A percentile compares a stretch with the other conserved stretches of the same genome.
Conservation (phyloP, 2,329 filamentous ascomycete genomes). For the Botryotinia narcissicola region DNA sequence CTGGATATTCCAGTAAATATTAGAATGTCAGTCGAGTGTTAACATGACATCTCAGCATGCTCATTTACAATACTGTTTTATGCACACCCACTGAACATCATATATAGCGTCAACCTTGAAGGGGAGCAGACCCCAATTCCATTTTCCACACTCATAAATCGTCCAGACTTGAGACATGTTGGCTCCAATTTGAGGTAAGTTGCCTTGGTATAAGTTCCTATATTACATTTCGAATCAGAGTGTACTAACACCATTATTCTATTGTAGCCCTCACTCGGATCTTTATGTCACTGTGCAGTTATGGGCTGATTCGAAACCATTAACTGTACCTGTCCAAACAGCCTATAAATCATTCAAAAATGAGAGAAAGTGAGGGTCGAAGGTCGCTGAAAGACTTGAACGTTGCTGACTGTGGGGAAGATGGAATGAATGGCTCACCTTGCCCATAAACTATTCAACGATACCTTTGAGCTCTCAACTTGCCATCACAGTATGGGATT, state of each 20-base stretch:
- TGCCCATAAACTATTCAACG: slow-evolving; percentile 81
- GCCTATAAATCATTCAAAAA: slow-evolving; percentile 87
- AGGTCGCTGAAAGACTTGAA: neutral
- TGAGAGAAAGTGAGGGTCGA: slow-evolving; percentile 53
- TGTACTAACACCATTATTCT: slow-evolving; percentile 29
- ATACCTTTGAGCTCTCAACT: slow-evolving; percentile 79
- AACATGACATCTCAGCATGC: neutral
- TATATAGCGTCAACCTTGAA: slow-evolving; percentile 67
- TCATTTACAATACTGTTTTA: neutral
- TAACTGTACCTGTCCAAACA: slow-evolving; percentile 89
- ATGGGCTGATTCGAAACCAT: slow-evolving; percentile 92
- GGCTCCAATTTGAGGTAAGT: slow-evolving; percentile 74
- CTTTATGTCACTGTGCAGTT: slow-evolving; percentile 91
- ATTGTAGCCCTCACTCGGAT: slow-evolving; percentile 70
- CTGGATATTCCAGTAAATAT: slow-evolving; percentile 71
- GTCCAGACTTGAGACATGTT: slow-evolving; percentile 78
- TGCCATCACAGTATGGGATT: slow-evolving; percentile 92
- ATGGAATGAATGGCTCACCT: slow-evolving; percentile 95
- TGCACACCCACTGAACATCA: slow-evolving; percentile 30
- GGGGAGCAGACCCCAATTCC: slow-evolving; percentile 72
- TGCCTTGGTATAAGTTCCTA: neutral
- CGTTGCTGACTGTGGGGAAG: slow-evolving; percentile 42
- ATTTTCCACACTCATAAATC: slow-evolving; percentile 74
- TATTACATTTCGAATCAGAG: neutral
- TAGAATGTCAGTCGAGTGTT: slow-evolving; percentile 51